Percentiles rank a stretch among this genome's conserved stretches.
Evolutionary conservation across 176 grass and related monocot genomes (phyloP).

Genomic region (Triticum aestivum): DNA sequence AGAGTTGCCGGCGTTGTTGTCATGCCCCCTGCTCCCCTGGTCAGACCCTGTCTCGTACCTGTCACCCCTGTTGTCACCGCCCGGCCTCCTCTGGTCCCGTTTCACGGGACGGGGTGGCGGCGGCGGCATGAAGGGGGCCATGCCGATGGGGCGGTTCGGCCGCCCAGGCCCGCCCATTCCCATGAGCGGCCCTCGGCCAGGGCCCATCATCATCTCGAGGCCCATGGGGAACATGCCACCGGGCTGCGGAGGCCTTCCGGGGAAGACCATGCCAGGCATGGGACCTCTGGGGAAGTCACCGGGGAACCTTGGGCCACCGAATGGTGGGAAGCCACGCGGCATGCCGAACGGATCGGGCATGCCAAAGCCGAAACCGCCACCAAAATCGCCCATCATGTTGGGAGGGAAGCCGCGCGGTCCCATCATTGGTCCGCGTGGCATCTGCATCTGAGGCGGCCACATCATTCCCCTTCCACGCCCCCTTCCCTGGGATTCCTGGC

Average conservation of each 20-base stretch:
- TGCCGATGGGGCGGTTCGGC: slow-evolving; percentile 71
- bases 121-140: slow-evolving; percentile 58
- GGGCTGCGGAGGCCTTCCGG: slow-evolving; percentile 64
- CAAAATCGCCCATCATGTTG: slow-evolving; percentile 87
- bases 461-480: slow-evolving; percentile 70
- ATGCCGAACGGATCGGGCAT: slow-evolving; percentile 77
- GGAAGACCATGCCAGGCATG: slow-evolving; percentile 80
- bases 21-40: slow-evolving; percentile 63
- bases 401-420: slow-evolving; percentile 75
- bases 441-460: slow-evolving; percentile 88
- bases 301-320: slow-evolving; percentile 72
- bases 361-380: slow-evolving; percentile 52
- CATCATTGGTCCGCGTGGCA: slow-evolving; percentile 57
- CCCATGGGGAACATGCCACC: slow-evolving; percentile 60
- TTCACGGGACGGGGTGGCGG: slow-evolving; percentile 47
- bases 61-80: slow-evolving; percentile 50
- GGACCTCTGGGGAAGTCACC: slow-evolving; percentile 66
- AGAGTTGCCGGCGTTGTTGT: slow-evolving; percentile 39
- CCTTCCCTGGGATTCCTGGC: slow-evolving; percentile 64
- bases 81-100: slow-evolving; percentile 65
- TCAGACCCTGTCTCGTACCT: slow-evolving; percentile 62
- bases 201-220: slow-evolving; percentile 86
- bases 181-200: slow-evolving; percentile 67
- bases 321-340: slow-evolving; percentile 75
- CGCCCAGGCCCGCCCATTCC: slow-evolving; percentile 64